Conservation (phyloP, 768 basidiomycete genomes). For the Hypholoma sublateritium region DNA sequence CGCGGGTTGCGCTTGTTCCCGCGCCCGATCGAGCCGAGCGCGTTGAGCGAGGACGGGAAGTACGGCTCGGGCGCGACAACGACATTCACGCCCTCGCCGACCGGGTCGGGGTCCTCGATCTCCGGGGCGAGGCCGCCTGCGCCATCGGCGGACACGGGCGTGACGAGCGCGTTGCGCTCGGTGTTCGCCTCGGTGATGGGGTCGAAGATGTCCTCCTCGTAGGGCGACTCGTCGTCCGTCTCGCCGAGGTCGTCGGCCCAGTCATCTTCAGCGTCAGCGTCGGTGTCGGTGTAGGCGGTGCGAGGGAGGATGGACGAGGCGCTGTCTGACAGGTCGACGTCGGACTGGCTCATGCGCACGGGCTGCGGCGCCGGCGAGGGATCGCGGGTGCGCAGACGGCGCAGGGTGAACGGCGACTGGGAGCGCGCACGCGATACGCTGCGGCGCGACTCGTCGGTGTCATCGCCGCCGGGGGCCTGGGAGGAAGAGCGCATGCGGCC, state of each 20-base stretch:
- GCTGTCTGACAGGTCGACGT: slow-evolving; percentile 58
- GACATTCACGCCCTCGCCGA: slow-evolving; percentile 92
- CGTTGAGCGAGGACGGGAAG: slow-evolving; percentile 72
- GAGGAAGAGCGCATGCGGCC: slow-evolving; percentile 52
- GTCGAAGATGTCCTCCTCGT: slow-evolving; percentile 67
- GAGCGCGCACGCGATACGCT: slow-evolving; percentile 66
- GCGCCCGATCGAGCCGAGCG: slow-evolving; percentile 24
- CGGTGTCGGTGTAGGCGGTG: slow-evolving; percentile 52
- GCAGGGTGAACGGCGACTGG: slow-evolving; percentile 77
- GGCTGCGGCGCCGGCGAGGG: slow-evolving; percentile 56
- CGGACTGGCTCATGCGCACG: slow-evolving; percentile 58
- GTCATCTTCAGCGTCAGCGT: slow-evolving; percentile 27
- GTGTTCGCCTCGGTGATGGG: slow-evolving; percentile 86
- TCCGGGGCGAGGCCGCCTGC: slow-evolving; percentile 35
- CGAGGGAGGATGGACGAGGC: slow-evolving; percentile 57
- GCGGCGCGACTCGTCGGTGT: slow-evolving; percentile 33
- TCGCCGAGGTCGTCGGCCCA: slow-evolving; percentile 70
- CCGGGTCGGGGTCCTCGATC: slow-evolving; percentile 74
- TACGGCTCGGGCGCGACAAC: slow-evolving; percentile 83
- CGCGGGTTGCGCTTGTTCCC: slow-evolving; percentile 46
- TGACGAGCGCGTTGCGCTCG: slow-evolving; percentile 69
- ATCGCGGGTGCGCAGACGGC: slow-evolving; percentile 62
- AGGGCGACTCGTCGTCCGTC: slow-evolving; percentile 58
- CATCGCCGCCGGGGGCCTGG: slow-evolving; percentile 37
- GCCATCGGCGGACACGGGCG: slow-evolving; percentile 26